Base-by-base conservation (phyloP, 1,284 basidiomycete species). In the Cutaneotrichosporon sp. region DNA sequence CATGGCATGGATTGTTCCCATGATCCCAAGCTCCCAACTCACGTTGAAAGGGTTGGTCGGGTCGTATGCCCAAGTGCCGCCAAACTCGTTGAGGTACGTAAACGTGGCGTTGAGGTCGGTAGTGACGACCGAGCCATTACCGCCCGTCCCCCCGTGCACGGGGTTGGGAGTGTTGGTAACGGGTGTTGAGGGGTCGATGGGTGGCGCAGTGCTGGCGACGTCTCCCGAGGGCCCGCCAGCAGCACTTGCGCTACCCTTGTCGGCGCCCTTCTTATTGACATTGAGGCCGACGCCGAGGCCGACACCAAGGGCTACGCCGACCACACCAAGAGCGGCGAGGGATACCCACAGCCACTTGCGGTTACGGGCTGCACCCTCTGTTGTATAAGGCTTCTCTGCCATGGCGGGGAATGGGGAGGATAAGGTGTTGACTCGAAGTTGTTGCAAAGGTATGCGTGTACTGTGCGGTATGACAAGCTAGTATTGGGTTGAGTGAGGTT, bases 21-120 rank as follows among this genome's bases (percentile, higher is more conserved):
- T 26, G 26, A 26, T 26, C 26, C 26, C 26, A 26, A 26, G 26
- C 40, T 42, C 80, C 89, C 88, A 21, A 72, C 76, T 66, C 64
- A 76, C 77, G 21, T 65, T 60, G 64, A 75, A 78, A 0, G 94
- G 92, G 76, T 91, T 85, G 49, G 85, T 83, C 13, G 87, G 84
- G 72, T 94, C 87, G 67, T 82, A 83, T 49, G 83, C 82, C 84
- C 90, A 94, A 71, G 79, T 82, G 2, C 90, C 90, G 56, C 90
- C 91, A 75, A 90, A 90, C n/a, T 83, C 73, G 80, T 94, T 94
- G 52, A 71, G 77, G 76, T 92, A 94, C 0, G 82, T 86, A 76
- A 85, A 85, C 7, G 82, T 85, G 9, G 88, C 89, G 75, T 90
- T 87, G 26, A 86, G 84, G 63, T 91, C 90, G 38, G 76, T 78